Evolutionary conservation across 2,329 filamentous ascomycete genomes (phyloP), one percentile per base, ranked within the genome.

Genomic region (Fonsecaea nubica): DNA sequence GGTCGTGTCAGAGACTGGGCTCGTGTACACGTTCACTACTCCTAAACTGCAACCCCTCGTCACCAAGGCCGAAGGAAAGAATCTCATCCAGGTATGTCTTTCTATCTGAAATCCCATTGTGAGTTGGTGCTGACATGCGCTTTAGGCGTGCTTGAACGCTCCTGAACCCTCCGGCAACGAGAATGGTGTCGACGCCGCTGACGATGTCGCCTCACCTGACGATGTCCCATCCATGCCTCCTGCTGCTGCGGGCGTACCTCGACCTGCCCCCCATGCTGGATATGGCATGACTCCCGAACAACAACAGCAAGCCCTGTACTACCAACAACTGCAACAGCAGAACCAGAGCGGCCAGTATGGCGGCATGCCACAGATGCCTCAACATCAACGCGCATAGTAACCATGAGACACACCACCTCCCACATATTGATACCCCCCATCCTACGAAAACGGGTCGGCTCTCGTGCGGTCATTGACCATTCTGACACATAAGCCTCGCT

Each of bases 31-130:
- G 67, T 98, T 98, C 80, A 98, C 94, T 69, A 99, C 95, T 15
- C 95, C 95, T 21, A 99, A 99, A 85, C 89, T 99, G 64, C 95
- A 98, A 82, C 95, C 95, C 70, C 88, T 99, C 62, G 95, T 98
- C 74, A 99, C 95, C 70, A 98, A 98, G 84, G 91, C 95, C 18
- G 95, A 98, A 82, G 95, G 95, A 83, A 99, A 99, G 87, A 99
- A 99, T 79, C 84, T 99, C 72, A 98, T 99, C 74, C 95, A 99
- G 89, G 95, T 97, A 87, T 72, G 88, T 75, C 35, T 40, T 42
- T 25, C 18, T 42, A 18, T 42, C 45, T 9, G 15, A 40, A 4
- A 33, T 42, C n/a, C 18, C 4, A 25, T 58, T 2, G 7, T 42
- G 58, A 9, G 45, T 48, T 12, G 33, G 62, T 45, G 40, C 70